Conservation (phyloP, 768 basidiomycete species). For the Piloderma croceum region DNA sequence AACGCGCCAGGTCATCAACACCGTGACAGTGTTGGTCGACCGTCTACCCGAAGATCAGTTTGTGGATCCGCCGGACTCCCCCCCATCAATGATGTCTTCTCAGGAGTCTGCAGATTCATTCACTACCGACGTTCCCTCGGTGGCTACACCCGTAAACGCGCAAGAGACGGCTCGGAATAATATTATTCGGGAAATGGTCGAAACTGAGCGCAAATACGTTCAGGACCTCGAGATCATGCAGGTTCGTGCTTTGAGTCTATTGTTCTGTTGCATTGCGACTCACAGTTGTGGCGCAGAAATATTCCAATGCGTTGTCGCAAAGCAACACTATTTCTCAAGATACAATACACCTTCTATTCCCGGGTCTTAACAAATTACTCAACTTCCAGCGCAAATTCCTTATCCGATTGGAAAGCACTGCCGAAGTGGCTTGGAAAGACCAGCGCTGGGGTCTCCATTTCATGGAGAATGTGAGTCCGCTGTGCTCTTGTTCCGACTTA, state of each 20-base stretch:
- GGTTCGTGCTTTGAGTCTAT: conserved; percentile 41
- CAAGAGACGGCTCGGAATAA: conserved; percentile 68
- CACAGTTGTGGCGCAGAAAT: conserved; percentile 55
- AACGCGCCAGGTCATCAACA: conserved; percentile 73
- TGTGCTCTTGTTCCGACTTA: conserved; percentile 17
- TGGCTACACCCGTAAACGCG: conserved; percentile 43
- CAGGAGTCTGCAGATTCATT: conserved; percentile 60
- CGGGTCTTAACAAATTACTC: conserved; percentile 87
- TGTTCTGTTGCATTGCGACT: conserved; percentile 8
- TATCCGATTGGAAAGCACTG: conserved; percentile 81
- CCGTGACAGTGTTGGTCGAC: conserved; percentile 80
- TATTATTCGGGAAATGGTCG: conserved; percentile 83
- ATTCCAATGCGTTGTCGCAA: conserved; percentile 76
- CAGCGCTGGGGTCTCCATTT: conserved; percentile 88
- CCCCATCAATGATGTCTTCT: conserved; percentile 46
- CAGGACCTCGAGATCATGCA: conserved; percentile 96
- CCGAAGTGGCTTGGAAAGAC: conserved; percentile 75
- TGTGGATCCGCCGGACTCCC: conserved; percentile 55
- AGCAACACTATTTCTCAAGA: conserved; percentile 87
- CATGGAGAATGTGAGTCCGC: conserved; percentile 66
- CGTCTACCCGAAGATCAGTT: conserved; percentile 66
- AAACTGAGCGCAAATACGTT: conserved; percentile 95
- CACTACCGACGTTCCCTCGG: conserved; percentile 35
- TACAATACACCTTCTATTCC: conserved; percentile 93
- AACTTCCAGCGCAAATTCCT: conserved; percentile 96